A percentile compares a stretch with the other conserved stretches of the same genome.
Conservation (phyloP, 176 grass and related monocot species). For the maize (Zea mays) region DNA sequence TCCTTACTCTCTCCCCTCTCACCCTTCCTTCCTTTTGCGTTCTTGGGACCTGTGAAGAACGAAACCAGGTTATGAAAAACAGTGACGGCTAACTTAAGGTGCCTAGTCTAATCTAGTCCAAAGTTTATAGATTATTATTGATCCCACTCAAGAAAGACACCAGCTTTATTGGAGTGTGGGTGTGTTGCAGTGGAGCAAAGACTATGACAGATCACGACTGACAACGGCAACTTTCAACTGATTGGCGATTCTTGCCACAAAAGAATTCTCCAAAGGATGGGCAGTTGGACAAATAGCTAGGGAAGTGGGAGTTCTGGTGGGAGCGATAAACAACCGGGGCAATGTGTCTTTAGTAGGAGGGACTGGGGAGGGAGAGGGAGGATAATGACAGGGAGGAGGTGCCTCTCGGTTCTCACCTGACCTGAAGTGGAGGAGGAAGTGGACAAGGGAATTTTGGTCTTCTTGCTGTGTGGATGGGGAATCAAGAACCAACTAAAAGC, state of each 20-base stretch:
- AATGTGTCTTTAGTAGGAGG: conserved; percentile 52
- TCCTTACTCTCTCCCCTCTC: background rate
- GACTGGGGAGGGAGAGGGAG: conserved; percentile 19
- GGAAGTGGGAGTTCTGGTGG: conserved; percentile 43
- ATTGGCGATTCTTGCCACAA: conserved; percentile 52
- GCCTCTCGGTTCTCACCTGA: conserved; percentile 39
- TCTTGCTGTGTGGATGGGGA: conserved; percentile 49
- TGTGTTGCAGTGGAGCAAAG: conserved; percentile 24
- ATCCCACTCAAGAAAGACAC: conserved; percentile 44
- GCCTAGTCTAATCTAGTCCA: conserved; percentile 42
- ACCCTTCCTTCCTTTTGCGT: conserved; percentile 12
- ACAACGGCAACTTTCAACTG: conserved; percentile 31
- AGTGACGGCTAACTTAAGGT: conserved; percentile 35
- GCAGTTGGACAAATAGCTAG: conserved; percentile 63
- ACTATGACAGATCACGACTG: conserved; percentile 32
- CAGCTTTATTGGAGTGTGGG: conserved; percentile 43
- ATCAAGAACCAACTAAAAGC: conserved; percentile 40
- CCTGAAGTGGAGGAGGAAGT: conserved; percentile 27
- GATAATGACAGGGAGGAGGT: conserved; percentile 75
- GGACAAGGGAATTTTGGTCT: conserved; percentile 44
- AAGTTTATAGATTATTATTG: conserved; percentile 37
- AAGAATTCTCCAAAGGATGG: conserved; percentile 54
- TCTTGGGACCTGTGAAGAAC: conserved; percentile 26
- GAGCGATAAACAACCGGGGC: conserved; percentile 33
- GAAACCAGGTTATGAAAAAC: conserved; percentile 35